A percentile compares a stretch with the other conserved stretches of the same genome.
Evolutionary conservation across 1,139 yeast species (phyloP).

Genomic region (Debaryomyces sp.): DNA sequence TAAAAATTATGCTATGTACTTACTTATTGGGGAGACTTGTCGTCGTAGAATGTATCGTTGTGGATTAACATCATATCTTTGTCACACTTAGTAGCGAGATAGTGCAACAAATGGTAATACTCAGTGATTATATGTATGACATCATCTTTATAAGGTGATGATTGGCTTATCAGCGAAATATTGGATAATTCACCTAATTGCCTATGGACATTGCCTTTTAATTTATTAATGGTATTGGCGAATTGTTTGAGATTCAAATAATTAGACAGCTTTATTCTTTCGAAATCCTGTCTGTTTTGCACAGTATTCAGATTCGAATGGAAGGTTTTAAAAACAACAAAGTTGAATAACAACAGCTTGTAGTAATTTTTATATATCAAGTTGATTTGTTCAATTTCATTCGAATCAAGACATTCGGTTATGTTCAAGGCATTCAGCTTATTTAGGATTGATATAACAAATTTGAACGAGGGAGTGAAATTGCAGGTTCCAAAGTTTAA

Average conservation of each 20-base stretch:
- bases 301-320: constrained; percentile 4
- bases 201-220: not conserved
- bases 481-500: not conserved
- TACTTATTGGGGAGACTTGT: constrained; percentile 6
- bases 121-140: constrained; percentile 1
- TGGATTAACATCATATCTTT: constrained; percentile 2
- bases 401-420: not conserved
- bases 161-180: not conserved
- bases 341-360: constrained; percentile 2
- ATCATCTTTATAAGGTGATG: not conserved
- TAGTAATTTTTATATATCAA: constrained; percentile 1
- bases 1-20: not conserved
- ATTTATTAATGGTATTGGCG: not conserved
- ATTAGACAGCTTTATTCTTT: not conserved
- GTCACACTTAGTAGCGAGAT: constrained; percentile 2
- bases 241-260: not conserved
- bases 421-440: not conserved
- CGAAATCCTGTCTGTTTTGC: not conserved
- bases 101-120: constrained; percentile 3
- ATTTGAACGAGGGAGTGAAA: not conserved
- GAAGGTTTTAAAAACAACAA: constrained; percentile 2
- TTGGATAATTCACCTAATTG: constrained; percentile 4
- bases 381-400: not conserved
- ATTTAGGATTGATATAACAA: not conserved
- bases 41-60: constrained; percentile 3